Base-by-base conservation (phyloP, 768 basidiomycete species). In the Rhodotorula sphaerocarpa region DNA sequence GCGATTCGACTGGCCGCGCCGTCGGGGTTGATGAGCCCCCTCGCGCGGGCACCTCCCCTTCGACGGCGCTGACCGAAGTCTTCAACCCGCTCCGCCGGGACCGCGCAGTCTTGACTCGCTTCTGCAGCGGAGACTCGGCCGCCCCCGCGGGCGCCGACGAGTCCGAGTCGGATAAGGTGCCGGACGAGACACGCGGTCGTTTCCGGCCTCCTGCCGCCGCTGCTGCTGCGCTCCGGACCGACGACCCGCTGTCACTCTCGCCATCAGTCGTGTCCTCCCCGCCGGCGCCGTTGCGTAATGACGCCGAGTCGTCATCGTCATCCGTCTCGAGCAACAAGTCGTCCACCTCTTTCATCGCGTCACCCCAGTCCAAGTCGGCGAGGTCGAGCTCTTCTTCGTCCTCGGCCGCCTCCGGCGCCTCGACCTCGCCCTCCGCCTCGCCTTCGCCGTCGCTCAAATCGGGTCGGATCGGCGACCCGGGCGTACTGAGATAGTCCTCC, bases 321-420 rank as follows among this genome's bases (percentile, higher is more conserved):
- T 67, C 73, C 28, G 70, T 71, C 34, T 71, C 72, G 28, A 72
- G 66, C 82, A 91, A 83, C 43, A 87, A 85, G 46, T 85, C 89
- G 65, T 90, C 88, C 41, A 91, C 85, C 72, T 92, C 91, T 62
- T 86, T 82, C 72, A 88, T 87, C 69, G 88, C 85, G 69, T 84
- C 85, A 69, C 84, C 82, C 86, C 88, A 90, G 73, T 89, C 80
- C 59, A 88, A 83, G 50, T 82, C 82, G 61, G 76, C 79, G 60
- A 84, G 70, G 28, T 70, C 67, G 44, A 72, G 55, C 4, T 67
- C 75, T 54, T 76, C 78, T 41, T 82, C 82, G 65, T 11, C 84
- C 84, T 56, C 86, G 83, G 57, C 78, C 2, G 23, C n/a, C 73
- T 84, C 84, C 57, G 83, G 84, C 59, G 83, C 83, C 66, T 82